Base-by-base conservation (phyloP, 208 protist species). In the Trypanosoma rangeli region DNA sequence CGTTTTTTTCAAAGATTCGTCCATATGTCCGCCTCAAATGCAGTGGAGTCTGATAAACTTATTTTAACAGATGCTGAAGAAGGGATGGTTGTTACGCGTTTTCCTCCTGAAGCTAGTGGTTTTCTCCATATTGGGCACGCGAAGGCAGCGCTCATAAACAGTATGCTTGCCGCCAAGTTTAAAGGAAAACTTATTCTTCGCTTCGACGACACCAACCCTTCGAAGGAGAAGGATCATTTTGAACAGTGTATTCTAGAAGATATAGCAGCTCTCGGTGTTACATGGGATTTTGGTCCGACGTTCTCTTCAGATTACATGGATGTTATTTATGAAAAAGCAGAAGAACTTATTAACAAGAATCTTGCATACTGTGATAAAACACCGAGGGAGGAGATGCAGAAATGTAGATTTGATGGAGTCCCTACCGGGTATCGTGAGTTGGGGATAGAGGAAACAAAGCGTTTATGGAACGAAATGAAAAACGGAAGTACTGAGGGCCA, bases 141-240 rank as follows among this genome's bases (percentile, higher is more conserved):
- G 12, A 99, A 99, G 80, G 99, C 99, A 37, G 98, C 97, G 12
- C 76, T 99, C 8, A 91, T 99, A 28, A 99, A 99, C 78, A 84
- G 97, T 54, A 97, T 99, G 84, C 98, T 99, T 37, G 96, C 98
- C 5, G 55, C 85, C 37, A 87, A 95, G 31, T 99, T 98, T 77
- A 84, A 98, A 37, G 99, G 99, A 50, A 98, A 98, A 77, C 84
- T 99, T 80, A 72, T 99, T 29, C 87, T 99, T 68, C 92, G 99
- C 22, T 99, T 99, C 68, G 99, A 99, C 86, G 99, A 99, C 86
- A 99, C 99, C 28, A 99, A 99, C 86, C 99, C 99, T 16, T 79
- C 89, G 1, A 99, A 99, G 74, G 98, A 99, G 78, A 98, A 97
- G 64, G 86, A 92, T 50, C 93, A 97, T 69, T 99, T 97, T 72